These are phyloP conservation scores for Zygosaccharomyces pseudobailii DNA, from an alignment of 1,139 yeast genomes.

Conservation along the genomic window DNA sequence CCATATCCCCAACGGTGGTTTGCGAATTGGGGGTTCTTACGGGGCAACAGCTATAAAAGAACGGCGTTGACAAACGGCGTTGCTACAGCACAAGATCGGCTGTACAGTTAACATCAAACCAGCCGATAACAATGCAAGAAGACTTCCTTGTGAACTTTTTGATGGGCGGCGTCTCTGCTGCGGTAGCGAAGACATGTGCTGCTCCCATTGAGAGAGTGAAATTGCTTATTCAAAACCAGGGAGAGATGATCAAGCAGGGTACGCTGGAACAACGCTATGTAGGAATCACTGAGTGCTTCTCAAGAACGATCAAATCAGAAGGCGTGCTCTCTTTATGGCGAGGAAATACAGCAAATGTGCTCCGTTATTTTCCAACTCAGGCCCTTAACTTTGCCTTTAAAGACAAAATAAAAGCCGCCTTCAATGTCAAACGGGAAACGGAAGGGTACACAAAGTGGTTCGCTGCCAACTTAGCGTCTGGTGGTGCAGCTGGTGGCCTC, in stretches of 20 bases:
- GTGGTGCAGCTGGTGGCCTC: conserved; percentile 81
- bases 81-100: neutral
- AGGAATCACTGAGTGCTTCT: conserved; percentile 70
- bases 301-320: conserved; percentile 67
- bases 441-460: conserved; percentile 65
- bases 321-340: conserved; percentile 73
- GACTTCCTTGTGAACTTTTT: conserved; percentile 43
- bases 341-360: conserved; percentile 81
- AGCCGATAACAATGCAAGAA: neutral
- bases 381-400: conserved; percentile 82
- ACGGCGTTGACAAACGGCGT: neutral
- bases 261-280: conserved; percentile 61
- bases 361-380: conserved; percentile 83
- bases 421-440: conserved; percentile 62
- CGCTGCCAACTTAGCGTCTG: conserved; percentile 77
- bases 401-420: conserved; percentile 74
- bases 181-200: conserved; percentile 79
- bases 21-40: neutral
- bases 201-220: conserved; percentile 83
- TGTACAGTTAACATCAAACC: neutral
- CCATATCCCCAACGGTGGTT: neutral
- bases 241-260: conserved; percentile 79
- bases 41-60: neutral
- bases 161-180: conserved; percentile 85
- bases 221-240: conserved; percentile 77